A percentile compares a stretch with the other conserved stretches of the same genome.
Evolutionary conservation across 148 eudicot genomes (phyloP).

Genomic region (Euryodendron excelsum): DNA sequence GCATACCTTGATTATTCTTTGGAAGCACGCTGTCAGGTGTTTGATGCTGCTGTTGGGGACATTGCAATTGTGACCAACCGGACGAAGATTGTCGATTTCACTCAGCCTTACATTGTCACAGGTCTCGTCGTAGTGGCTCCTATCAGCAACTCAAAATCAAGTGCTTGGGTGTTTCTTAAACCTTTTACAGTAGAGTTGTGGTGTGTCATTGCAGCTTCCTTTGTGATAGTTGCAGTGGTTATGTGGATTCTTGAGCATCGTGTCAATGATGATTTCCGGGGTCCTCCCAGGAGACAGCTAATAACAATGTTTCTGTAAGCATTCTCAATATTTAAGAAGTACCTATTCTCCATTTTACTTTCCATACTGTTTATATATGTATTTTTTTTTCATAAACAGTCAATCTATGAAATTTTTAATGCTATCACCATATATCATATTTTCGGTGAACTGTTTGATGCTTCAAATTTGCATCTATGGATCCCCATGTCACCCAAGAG

Average conservation of each 20-base stretch:
- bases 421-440: neutral
- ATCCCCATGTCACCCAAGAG: neutral
- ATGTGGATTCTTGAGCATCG: slow-evolving; percentile 60
- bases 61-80: slow-evolving; percentile 44
- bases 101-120: slow-evolving; percentile 39
- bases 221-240: slow-evolving; percentile 39
- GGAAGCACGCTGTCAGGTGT: slow-evolving; percentile 11
- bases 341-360: neutral
- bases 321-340: neutral
- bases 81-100: slow-evolving; percentile 45
- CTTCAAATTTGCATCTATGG: neutral
- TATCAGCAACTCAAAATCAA: slow-evolving; percentile 19
- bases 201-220: slow-evolving; percentile 38
- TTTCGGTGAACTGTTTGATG: neutral
- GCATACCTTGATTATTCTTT: neutral
- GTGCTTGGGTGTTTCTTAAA: slow-evolving; percentile 42
- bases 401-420: neutral
- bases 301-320: slow-evolving; percentile 33
- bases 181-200: slow-evolving; percentile 49
- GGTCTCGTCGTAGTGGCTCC: slow-evolving; percentile 51
- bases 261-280: slow-evolving; percentile 46
- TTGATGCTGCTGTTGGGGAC: slow-evolving; percentile 57
- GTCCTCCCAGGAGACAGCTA: slow-evolving; percentile 42
- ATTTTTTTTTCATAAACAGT: neutral
- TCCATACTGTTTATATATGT: no score